Base-by-base conservation (phyloP, 1,284 basidiomycete genomes). In the Ustilago bromivora region DNA sequence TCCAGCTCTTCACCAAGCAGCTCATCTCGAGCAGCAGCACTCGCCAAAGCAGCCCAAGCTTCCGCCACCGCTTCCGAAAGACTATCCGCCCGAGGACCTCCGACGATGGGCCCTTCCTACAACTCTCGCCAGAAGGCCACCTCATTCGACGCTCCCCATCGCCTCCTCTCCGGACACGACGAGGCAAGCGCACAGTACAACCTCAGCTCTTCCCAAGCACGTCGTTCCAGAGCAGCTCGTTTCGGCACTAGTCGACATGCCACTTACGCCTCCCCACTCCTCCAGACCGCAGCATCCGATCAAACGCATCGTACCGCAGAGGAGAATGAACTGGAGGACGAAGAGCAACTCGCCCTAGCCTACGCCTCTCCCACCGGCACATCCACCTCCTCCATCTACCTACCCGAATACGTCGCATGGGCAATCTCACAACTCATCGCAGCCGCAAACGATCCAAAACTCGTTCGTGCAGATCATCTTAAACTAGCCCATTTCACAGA, bases 321-420 rank as follows among this genome's bases (percentile, higher is more conserved):
- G 8, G 54, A 40, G 15, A 59, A 66, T 28, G 56, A 28, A 28
- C 23, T 57, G 12, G 58, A 57, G 3, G 61, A 65, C 12, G 71
- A 68, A 23, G 60, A 65, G 13, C 60, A 69, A 32, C 36, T 67
- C 41, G 59, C 57, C 15, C 59, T 68, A 2, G 34, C 51, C 2
- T 76, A 76, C 31, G 68, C 73, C 35, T 57, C 73, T 12, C 65
- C 68, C 8, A 68, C 68, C 7, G 65, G 73, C 17, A 67, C 61
- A 2, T 76, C 73, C 1, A 69, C 66, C 1, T 66, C 67, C 13
- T 71, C 69, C 2, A 74, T 78, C 17, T 66, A 74, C 32, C 40
- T 78, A 13, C 76, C 76, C 32, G 68, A 74, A 23, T 78, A 74
- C 52, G 76, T 78, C 23, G 61, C 58, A 10, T 74, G 76, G 71